Conservation (phyloP, 1,284 basidiomycete species). For the Wallemia mellicola region DNA sequence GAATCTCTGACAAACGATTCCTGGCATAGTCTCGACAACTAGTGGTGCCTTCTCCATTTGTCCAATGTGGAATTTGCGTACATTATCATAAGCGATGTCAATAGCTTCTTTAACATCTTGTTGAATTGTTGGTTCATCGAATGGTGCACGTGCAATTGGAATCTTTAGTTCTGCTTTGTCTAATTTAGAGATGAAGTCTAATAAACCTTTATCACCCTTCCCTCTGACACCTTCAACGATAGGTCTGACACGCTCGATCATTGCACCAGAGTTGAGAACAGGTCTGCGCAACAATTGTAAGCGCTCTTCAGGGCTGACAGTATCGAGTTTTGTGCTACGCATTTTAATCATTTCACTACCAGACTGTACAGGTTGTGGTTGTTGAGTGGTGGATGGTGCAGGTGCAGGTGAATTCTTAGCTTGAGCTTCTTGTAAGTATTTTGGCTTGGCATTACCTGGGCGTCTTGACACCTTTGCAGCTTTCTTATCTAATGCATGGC, state of each 20-base stretch:
- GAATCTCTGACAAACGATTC: slow-evolving; percentile 79
- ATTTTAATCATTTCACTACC: background rate
- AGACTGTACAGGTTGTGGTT: background rate
- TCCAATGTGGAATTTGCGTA: slow-evolving; percentile 63
- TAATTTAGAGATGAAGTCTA: slow-evolving; percentile 75
- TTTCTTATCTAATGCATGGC: slow-evolving; percentile 55
- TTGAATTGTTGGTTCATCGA: slow-evolving; percentile 16
- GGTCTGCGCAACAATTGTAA: slow-evolving; percentile 52
- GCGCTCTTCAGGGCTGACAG: background rate
- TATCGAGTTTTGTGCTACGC: background rate
- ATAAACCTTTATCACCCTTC: slow-evolving; percentile 59
- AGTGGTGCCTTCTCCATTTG: slow-evolving; percentile 43
- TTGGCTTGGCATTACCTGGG: slow-evolving; percentile 74
- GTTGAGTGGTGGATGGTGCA: background rate
- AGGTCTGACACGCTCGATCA: slow-evolving; percentile 80
- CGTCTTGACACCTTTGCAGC: slow-evolving; percentile 62
- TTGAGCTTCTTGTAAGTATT: slow-evolving; percentile 26
- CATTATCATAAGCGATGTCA: slow-evolving; percentile 71
- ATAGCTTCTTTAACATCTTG: slow-evolving; percentile 27
- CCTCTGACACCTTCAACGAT: slow-evolving; percentile 66
- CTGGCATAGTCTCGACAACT: slow-evolving; percentile 87
- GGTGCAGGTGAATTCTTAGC: slow-evolving; percentile 6
- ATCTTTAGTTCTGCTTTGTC: slow-evolving; percentile 41
- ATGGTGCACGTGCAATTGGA: slow-evolving; percentile 35
- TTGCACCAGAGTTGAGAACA: slow-evolving; percentile 69